Evolutionary conservation across 805 yeast species (phyloP), one percentile per base, ranked within the genome.

Genomic region (Suhomyces faveliae): DNA sequence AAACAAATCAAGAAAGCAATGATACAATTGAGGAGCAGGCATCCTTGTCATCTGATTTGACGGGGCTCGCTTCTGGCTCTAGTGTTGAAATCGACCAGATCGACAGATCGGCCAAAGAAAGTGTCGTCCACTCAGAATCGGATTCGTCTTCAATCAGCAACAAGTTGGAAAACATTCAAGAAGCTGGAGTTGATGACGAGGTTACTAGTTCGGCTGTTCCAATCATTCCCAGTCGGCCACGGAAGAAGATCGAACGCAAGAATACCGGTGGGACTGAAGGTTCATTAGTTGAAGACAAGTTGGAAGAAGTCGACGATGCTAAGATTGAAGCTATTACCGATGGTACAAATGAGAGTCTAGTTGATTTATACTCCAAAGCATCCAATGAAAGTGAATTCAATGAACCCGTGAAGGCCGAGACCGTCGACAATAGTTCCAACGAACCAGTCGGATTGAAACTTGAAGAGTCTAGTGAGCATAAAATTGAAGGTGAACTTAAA

Each of bases 221-320:
- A 10, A 11, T 21, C 10, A 30, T 42, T 29, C 45, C 45, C 21
- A 29, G 21, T 20, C 12, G 45, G 30, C 45, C 45, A 15, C 19
- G 12, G 7, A 30, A 29, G 20, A 42, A 42, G 39, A 33, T 33
- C 37, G 37, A 33, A 33, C 37, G 21, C 5, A 33, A 15, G 21
- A 33, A 33, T 15, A 33, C n/a, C 21, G 37, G 4, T 11, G 37
- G 21, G 12, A 15, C 12, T 15, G 37, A 33, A 15, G 37, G 21
- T 20, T 17, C n/a, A n/a, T 13, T n/a, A n/a, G 30, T n/a, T 15
- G 21, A 17, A 17, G 37, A 15, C 21, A 15, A 33, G 37, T 33
- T 11, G 21, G 37, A 17, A 9, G 37, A 33, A 15, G 19, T 8
- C 10, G 35, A 30, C 2, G 19, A 30, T 15, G 13, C 35, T 5